Conservation (phyloP, 2,329 filamentous ascomycete genomes). For the Raffaelea albimanens region DNA sequence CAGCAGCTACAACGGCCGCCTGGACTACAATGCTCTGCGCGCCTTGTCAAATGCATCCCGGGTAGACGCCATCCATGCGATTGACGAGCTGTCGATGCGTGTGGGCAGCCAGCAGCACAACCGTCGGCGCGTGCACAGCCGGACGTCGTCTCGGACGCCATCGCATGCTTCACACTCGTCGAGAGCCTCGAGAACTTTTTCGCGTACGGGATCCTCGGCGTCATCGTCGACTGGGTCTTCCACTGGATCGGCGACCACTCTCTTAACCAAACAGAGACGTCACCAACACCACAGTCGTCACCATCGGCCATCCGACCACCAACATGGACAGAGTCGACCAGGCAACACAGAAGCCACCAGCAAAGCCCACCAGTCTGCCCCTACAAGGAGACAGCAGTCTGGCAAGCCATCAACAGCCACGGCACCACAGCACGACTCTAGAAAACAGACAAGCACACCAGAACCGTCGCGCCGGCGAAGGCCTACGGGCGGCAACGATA, state of each 20-base stretch:
- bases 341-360: too few relatives aligned
- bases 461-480: not conserved
- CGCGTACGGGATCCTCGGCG: not conserved
- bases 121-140: not conserved
- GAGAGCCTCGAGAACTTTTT: not conserved
- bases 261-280: slow-evolving; percentile 1
- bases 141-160: not conserved
- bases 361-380: too few relatives aligned
- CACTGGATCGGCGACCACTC: too few relatives aligned
- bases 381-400: too few relatives aligned
- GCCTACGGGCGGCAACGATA: not conserved
- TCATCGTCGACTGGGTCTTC: too few relatives aligned
- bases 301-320: not conserved
- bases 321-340: too few relatives aligned
- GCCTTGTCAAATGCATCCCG: slow-evolving; percentile 37
- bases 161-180: too few relatives aligned
- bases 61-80: slow-evolving; percentile 37
- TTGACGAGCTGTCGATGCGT: slow-evolving; percentile 34
- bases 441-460: not conserved
- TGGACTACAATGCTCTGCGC: slow-evolving; percentile 38
- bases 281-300: slow-evolving; percentile 11
- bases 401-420: not conserved
- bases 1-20: slow-evolving; percentile 13
- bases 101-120: slow-evolving; percentile 10
- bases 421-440: not conserved